Conservation (phyloP, 257 asterid genomes). For the Gynochthodes officinalis region DNA sequence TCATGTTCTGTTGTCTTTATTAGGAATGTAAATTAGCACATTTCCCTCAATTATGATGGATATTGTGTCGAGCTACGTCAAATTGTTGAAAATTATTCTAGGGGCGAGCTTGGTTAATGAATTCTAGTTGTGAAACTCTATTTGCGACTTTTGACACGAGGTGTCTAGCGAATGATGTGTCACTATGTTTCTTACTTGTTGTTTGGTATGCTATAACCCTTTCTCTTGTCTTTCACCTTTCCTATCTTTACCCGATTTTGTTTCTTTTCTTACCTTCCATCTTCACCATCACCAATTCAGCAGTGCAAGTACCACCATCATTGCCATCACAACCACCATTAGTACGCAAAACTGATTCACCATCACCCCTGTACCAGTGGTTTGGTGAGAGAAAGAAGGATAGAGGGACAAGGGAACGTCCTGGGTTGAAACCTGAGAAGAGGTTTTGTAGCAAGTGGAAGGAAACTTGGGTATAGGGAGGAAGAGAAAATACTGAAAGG, state of each 20-base stretch:
- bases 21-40: not conserved
- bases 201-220: not conserved
- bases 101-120: not conserved
- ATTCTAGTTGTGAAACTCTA: too few relatives aligned
- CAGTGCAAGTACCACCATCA: not conserved
- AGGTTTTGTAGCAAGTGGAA: not conserved
- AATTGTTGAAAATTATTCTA: not conserved
- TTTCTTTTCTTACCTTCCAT: not conserved
- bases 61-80: not conserved
- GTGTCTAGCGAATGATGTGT: not conserved
- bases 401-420: not conserved
- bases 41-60: not conserved
- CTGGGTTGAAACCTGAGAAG: not conserved
- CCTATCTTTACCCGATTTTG: not conserved
- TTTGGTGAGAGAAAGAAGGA: not conserved
- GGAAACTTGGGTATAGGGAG: not conserved
- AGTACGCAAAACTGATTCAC: not conserved
- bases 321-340: not conserved
- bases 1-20: not conserved
- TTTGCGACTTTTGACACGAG: not conserved
- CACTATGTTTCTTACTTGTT: not conserved
- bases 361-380: not conserved
- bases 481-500: not conserved
- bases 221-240: not conserved
- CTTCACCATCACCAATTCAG: not conserved